These are phyloP conservation scores for Macrocybe sp. DNA, from an alignment of 1,284 basidiomycete genomes.

Conservation along the genomic window DNA sequence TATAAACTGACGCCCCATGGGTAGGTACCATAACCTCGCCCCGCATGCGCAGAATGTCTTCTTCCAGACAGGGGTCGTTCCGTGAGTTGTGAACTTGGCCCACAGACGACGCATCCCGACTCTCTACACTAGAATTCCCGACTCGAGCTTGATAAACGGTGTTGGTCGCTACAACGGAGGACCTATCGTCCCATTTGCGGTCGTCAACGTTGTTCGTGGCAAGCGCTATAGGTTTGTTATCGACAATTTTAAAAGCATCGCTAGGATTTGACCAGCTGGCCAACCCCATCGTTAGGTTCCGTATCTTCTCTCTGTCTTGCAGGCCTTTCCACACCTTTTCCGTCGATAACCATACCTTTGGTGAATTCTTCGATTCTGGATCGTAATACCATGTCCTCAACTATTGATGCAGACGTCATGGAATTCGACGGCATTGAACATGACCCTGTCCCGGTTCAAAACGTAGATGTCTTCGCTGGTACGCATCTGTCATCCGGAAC, in stretches of 20 bases:
- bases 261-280: not conserved
- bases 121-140: constrained; percentile 12
- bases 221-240: constrained; percentile 25
- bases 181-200: constrained; percentile 25
- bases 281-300: constrained; percentile 16
- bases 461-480: constrained; percentile 31
- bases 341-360: constrained; percentile 41
- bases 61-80: constrained; percentile 28
- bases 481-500: constrained; percentile 3
- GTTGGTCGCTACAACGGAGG: constrained; percentile 27
- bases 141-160: constrained; percentile 34
- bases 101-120: no score
- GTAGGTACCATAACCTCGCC: constrained; percentile 26
- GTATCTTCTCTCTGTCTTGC: constrained; percentile 49
- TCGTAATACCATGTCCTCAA: not conserved
- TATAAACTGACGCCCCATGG: not conserved
- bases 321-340: constrained; percentile 34
- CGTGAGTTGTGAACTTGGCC: constrained; percentile 13
- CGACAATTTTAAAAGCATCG: not conserved
- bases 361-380: not conserved
- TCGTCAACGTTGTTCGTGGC: constrained; percentile 30
- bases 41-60: constrained; percentile 29
- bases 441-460: constrained; percentile 27
- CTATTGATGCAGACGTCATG: constrained; percentile 26
- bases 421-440: constrained; percentile 36